Percentiles rank a stretch among this genome's conserved stretches.
These are phyloP conservation scores for Pythium aristosporum DNA, from an alignment of 352 stramenopile genomes.

Conservation along the genomic window DNA sequence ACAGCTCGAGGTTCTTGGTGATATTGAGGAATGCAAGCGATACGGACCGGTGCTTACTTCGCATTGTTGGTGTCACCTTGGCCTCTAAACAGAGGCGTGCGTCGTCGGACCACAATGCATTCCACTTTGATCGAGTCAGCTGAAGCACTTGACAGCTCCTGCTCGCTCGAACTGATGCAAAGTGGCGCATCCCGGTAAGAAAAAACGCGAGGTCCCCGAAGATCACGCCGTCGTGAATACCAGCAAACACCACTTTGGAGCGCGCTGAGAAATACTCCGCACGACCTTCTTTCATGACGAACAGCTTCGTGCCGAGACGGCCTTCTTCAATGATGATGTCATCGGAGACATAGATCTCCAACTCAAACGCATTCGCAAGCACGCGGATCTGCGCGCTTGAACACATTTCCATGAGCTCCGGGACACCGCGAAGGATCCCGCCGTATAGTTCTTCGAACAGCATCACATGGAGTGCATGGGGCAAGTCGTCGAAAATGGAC, in stretches of 20 bases:
- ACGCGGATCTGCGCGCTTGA: slow-evolving; percentile 34
- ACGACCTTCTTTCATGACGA: slow-evolving; percentile 49
- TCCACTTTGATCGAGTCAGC: slow-evolving; percentile 45
- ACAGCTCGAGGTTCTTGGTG: slow-evolving; percentile 32
- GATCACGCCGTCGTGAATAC: slow-evolving; percentile 28
- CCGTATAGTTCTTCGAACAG: slow-evolving; percentile 64
- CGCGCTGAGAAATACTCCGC: slow-evolving; percentile 42
- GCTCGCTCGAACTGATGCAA: slow-evolving; percentile 44
- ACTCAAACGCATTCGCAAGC: slow-evolving; percentile 39
- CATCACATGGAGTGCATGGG: slow-evolving; percentile 30
- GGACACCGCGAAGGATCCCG: slow-evolving; percentile 29
- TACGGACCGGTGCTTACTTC: slow-evolving; percentile 23
- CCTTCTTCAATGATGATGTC: slow-evolving; percentile 59
- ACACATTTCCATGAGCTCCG: slow-evolving; percentile 31
- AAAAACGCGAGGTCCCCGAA: slow-evolving; percentile 76
- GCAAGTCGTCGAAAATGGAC: slow-evolving; percentile 45
- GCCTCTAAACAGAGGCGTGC: slow-evolving; percentile 25
- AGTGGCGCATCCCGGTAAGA: slow-evolving; percentile 30
- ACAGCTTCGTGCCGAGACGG: slow-evolving; percentile 41
- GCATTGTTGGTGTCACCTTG: slow-evolving; percentile 25
- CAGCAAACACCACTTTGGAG: slow-evolving; percentile 40
- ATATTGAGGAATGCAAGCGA: slow-evolving; percentile 28
- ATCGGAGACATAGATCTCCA: slow-evolving; percentile 58
- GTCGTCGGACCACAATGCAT: slow-evolving; percentile 40
- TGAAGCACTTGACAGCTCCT: slow-evolving; percentile 61